Conservation (phyloP, 129 eudicot species). For the Smallanthus sonchifolius region DNA sequence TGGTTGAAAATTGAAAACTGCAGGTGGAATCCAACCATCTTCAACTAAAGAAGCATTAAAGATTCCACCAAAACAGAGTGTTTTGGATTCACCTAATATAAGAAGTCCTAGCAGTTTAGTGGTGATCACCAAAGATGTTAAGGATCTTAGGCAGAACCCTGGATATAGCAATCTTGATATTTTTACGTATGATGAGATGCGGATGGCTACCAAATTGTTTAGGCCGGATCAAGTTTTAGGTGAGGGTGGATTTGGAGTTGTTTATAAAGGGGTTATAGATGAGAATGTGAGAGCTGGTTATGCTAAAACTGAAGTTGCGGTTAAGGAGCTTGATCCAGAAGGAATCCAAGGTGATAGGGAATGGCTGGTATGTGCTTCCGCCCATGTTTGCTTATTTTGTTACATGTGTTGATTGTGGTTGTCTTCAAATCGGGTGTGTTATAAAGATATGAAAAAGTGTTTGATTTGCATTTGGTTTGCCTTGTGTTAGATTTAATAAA, state of each 20-base stretch:
- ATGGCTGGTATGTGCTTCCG: slow-evolving; percentile 78
- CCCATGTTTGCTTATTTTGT: background rate
- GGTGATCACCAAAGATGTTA: slow-evolving; percentile 67
- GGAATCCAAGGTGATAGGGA: slow-evolving; percentile 98
- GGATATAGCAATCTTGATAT: slow-evolving; percentile 89
- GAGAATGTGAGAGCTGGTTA: slow-evolving; percentile 80
- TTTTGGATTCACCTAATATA: slow-evolving; percentile 26
- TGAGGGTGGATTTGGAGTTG: slow-evolving; percentile 97
- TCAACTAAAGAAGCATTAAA: slow-evolving; percentile 36
- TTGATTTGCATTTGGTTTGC: background rate
- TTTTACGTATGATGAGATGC: slow-evolving; percentile 91
- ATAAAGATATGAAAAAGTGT: background rate
- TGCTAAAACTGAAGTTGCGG: slow-evolving; percentile 67
- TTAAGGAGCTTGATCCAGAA: slow-evolving; percentile 95
- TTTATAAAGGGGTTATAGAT: slow-evolving; percentile 86
- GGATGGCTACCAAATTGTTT: slow-evolving; percentile 74
- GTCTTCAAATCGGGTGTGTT: background rate
- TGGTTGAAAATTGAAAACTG: slow-evolving; percentile 22
- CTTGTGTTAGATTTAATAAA: background rate
- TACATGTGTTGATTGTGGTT: background rate
- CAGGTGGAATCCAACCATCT: slow-evolving; percentile 27
- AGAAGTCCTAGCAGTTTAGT: slow-evolving; percentile 35
- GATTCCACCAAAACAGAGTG: slow-evolving; percentile 29
- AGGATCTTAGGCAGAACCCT: slow-evolving; percentile 70
- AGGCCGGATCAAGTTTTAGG: slow-evolving; percentile 93